These are phyloP conservation scores for Fragaria vesca DNA, from an alignment of 306 rosid species.

Conservation along the genomic window DNA sequence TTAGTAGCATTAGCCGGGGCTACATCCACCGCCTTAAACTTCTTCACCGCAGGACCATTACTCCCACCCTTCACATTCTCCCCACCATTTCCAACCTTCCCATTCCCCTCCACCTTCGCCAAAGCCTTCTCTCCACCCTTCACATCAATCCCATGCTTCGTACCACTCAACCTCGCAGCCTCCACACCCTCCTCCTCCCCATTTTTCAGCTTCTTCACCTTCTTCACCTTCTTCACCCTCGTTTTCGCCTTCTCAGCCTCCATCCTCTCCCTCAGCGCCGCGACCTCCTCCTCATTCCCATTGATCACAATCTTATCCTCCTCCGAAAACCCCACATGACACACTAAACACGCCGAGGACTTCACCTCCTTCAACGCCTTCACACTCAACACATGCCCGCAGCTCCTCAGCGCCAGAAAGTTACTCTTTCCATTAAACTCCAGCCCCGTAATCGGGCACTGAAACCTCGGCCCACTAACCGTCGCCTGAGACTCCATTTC, in stretches of 20 bases:
- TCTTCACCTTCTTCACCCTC: conserved; percentile 67
- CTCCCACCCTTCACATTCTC: conserved; percentile 37
- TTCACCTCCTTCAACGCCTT: conserved; percentile 88
- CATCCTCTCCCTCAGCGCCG: conserved; percentile 70
- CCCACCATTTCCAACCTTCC: conserved; percentile 44
- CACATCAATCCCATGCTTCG: conserved; percentile 65
- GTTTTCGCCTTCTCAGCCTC: conserved; percentile 60
- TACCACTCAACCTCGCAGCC: conserved; percentile 54
- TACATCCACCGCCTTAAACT: conserved; percentile 68
- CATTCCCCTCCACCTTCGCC: conserved; percentile 42
- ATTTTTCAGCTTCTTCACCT: conserved; percentile 51
- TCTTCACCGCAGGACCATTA: conserved; percentile 46
- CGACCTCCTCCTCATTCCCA: conserved; percentile 87
- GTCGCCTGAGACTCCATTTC: conserved; percentile 5
- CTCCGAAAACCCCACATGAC: conserved; percentile 56
- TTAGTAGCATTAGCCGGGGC: conserved; percentile 77
- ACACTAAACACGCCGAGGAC: conserved; percentile 65
- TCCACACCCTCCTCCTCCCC: conserved; percentile 45
- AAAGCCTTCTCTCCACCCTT: conserved; percentile 57
- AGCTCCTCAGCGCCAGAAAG: conserved; percentile 66
- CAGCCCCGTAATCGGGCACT: conserved; percentile 79
- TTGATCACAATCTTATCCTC: conserved; percentile 72
- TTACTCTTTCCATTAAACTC: conserved; percentile 84
- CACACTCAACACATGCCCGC: conserved; percentile 91
- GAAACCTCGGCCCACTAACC: conserved; percentile 44